Evolutionary conservation across 768 basidiomycete genomes (phyloP), one percentile per base, ranked within the genome.

Genomic region (Leccinum variicolor): DNA sequence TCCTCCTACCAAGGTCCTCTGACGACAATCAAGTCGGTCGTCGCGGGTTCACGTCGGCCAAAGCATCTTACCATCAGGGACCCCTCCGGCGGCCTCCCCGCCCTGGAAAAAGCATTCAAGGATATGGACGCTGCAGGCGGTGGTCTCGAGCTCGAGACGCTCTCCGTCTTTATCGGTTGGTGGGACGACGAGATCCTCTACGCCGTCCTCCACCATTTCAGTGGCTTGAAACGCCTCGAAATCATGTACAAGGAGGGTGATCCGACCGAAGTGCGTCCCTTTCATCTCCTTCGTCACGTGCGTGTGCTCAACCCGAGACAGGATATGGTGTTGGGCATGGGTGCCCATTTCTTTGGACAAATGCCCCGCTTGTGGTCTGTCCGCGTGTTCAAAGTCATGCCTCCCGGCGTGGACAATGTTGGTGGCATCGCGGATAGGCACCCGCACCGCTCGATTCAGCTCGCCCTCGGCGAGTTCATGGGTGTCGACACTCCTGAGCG

Each of bases 181-280:
- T 81, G 80, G 80, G 79, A 81, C 56, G 70, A 76, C 43, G 79
- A 81, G 59, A 72, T 81, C 8, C 61, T 81, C 19, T 72, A 77
- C 39, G 78, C 77, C 6, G 61, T 79, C 23, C 69, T 70, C n/a
- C 64, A 69, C 47, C 70, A 77, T 39, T 78, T 80, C 55, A 58
- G 55, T 9, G 56, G 63, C 10, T 61, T 81, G 6, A 66, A 68
- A n/a, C 70, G 72, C 41, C 67, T 81, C 19, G 73, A 74, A 59
- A 69, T 81, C 59, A 69, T 69, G 57, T 81, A 74, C 63, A 73
- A 65, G 31, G 61, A 64, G n/a, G 71, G 66, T 0, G 66, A 69
- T 23, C 78, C 79, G 9, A 66, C 71, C 25, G 79, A 81, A 67
- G 80, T 80, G 47, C 25, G 77, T 66, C 17, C 13, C 0, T 33